Conservation (phyloP, 2,329 filamentous ascomycete genomes). For the Alternaria gansuensis region DNA sequence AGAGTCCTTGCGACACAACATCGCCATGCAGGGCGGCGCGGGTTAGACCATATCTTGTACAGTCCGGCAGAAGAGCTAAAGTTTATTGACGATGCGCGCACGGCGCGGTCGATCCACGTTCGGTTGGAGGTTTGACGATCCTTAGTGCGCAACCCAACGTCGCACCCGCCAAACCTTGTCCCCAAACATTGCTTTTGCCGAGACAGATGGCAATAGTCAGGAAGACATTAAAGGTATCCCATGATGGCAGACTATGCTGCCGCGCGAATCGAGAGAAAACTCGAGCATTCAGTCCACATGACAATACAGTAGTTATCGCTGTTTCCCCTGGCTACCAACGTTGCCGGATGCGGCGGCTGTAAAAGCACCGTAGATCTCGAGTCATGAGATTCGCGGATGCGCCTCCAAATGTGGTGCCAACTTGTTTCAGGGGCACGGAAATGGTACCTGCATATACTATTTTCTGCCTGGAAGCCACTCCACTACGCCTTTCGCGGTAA, state of each 20-base stretch:
- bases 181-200: conserved; percentile 22
- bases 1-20: conserved; percentile 34
- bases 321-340: conserved; percentile 9
- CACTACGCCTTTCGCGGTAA: conserved; percentile 53
- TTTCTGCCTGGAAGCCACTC: conserved; percentile 44
- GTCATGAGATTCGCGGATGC: conserved; percentile 30
- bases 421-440: conserved; percentile 35
- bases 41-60: conserved; percentile 36
- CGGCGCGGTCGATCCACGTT: conserved; percentile 29
- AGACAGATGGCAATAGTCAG: conserved; percentile 25
- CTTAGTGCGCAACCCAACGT: conserved; percentile 35
- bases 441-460: conserved; percentile 34
- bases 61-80: conserved; percentile 31
- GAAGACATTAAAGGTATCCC: conserved; percentile 14
- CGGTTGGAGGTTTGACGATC: conserved; percentile 39
- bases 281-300: not conserved
- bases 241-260: not conserved
- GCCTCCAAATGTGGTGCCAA: conserved; percentile 27
- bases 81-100: conserved; percentile 39
- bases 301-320: conserved; percentile 2
- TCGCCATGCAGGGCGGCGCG: conserved; percentile 29
- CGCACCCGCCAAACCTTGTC: conserved; percentile 36
- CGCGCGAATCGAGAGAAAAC: not conserved
- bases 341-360: conserved; percentile 13
- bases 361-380: conserved; percentile 24